These are phyloP conservation scores for Saitozyma sp. DNA, from an alignment of 768 basidiomycete genomes.

Conservation along the genomic window DNA sequence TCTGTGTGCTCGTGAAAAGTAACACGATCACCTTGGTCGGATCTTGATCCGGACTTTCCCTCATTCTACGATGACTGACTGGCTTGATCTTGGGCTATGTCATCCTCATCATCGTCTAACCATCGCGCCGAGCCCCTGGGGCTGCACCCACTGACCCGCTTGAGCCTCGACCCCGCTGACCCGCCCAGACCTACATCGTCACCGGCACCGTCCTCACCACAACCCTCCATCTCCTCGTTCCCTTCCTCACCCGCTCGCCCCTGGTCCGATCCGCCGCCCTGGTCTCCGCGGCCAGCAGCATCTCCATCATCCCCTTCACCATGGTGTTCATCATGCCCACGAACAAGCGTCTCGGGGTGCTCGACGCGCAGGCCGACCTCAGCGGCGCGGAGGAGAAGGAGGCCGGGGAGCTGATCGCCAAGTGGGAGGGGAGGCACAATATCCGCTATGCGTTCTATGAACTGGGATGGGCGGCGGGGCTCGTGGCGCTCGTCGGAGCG, in stretches of 20 bases:
- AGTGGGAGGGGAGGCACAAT: slow-evolving; percentile 9
- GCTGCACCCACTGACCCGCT: too few relatives aligned
- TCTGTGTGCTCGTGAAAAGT: too few relatives aligned
- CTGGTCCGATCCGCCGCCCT: slow-evolving; percentile 5
- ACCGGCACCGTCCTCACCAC: slow-evolving; percentile 5
- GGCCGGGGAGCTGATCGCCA: slow-evolving; percentile 1
- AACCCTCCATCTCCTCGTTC: slow-evolving; percentile 5
- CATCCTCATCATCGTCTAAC: too few relatives aligned
- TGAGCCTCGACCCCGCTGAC: too few relatives aligned
- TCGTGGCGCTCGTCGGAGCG: slow-evolving; percentile 6
- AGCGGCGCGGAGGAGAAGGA: slow-evolving; percentile 13
- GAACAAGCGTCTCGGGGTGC: slow-evolving; percentile 1
- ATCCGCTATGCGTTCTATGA: slow-evolving; percentile 6
- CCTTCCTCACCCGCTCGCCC: slow-evolving; percentile 15
- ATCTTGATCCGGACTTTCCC: too few relatives aligned
- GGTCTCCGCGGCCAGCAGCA: slow-evolving; percentile 2
- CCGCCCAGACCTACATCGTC: slow-evolving; percentile 8
- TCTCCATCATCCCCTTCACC: slow-evolving; percentile 14
- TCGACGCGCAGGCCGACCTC: slow-evolving; percentile 6
- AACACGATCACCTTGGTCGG: too few relatives aligned
- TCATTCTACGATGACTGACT: too few relatives aligned
- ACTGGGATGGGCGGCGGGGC: slow-evolving; percentile 5
- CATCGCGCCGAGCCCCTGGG: too few relatives aligned
- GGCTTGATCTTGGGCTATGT: too few relatives aligned
- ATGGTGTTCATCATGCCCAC: slow-evolving; percentile 9